phyloP scores from a whole-genome alignment of 2,329 filamentous ascomycete species.

The Nemania abortiva region DNA sequence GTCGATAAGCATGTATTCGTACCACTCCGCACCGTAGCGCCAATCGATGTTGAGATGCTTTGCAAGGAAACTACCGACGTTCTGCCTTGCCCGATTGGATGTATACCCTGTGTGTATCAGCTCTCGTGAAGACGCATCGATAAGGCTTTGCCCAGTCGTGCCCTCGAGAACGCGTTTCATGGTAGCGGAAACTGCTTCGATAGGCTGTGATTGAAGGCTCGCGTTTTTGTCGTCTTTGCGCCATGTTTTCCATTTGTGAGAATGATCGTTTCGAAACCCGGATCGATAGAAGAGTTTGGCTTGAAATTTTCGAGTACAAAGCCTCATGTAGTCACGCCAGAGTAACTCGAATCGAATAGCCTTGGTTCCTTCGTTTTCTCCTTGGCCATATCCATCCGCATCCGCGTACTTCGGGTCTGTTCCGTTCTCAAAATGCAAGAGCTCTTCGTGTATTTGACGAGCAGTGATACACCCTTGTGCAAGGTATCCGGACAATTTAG shows the following conservation, averaged over 20 bases:
- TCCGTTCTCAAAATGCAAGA: constrained; percentile 78
- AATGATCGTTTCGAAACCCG: constrained; percentile 68
- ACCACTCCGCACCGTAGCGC: constrained; percentile 86
- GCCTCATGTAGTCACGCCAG: constrained; percentile 85
- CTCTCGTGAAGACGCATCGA: constrained; percentile 82
- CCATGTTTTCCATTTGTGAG: constrained; percentile 64
- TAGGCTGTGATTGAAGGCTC: constrained; percentile 55
- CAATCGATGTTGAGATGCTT: constrained; percentile 83
- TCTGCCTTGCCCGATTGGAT: constrained; percentile 80
- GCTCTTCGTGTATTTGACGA: constrained; percentile 76
- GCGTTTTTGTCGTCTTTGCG: constrained; percentile 47
- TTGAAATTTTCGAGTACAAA: constrained; percentile 79
- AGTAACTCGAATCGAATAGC: constrained; percentile 79
- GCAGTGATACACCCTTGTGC: constrained; percentile 79
- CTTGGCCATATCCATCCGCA: constrained; percentile 71
- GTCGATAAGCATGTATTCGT: constrained; percentile 79
- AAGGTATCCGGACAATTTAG: constrained; percentile 80
- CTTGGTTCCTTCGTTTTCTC: constrained; percentile 78
- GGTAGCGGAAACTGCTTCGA: constrained; percentile 60
- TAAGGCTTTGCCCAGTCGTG: constrained; percentile 79
- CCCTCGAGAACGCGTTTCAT: constrained; percentile 73
- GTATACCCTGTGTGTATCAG: constrained; percentile 82
- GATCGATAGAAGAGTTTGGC: constrained; percentile 71
- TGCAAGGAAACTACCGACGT: constrained; percentile 79
- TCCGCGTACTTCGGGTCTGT: constrained; percentile 55